Conservation (phyloP, 2,329 filamentous ascomycete genomes). For the Microsporum ferrugineum region DNA sequence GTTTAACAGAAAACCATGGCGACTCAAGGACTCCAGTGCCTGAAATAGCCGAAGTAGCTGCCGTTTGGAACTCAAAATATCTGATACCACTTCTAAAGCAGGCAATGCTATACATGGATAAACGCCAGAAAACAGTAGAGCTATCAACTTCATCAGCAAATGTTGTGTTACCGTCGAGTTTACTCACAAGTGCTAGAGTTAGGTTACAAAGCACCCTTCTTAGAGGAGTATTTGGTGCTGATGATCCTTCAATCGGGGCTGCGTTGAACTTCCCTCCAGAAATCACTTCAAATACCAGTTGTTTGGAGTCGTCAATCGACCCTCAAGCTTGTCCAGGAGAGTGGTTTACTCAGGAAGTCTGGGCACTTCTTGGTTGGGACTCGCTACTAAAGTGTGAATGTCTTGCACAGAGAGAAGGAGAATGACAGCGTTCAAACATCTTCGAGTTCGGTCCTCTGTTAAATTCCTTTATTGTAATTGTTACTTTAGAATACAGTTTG, state of each 20-base stretch:
- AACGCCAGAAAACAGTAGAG: not conserved
- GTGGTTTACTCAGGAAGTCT: constrained; percentile 47
- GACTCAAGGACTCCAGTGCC: constrained; percentile 14
- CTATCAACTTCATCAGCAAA: not conserved
- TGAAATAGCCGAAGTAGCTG: constrained; percentile 18
- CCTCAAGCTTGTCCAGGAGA: constrained; percentile 22
- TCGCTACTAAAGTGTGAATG: constrained; percentile 16
- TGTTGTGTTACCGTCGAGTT: not conserved
- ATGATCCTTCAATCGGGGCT: constrained; percentile 23
- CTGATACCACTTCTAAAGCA: constrained; percentile 28
- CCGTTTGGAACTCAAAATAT: constrained; percentile 26
- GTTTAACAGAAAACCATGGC: constrained; percentile 1
- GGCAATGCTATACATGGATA: constrained; percentile 19
- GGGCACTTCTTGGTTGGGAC: constrained; percentile 49
- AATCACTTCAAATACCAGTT: not conserved
- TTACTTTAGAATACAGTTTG: no score
- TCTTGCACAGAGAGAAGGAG: not conserved
- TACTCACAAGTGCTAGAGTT: constrained; percentile 17
- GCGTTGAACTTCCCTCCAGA: constrained; percentile 18
- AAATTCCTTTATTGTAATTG: not conserved
- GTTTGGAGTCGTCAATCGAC: not conserved
- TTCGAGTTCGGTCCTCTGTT: not conserved
- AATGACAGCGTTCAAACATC: not conserved
- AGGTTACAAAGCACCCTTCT: constrained; percentile 33
- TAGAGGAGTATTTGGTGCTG: constrained; percentile 30